phyloP scores from a whole-genome alignment of 1,284 basidiomycete species.

The Ceratobasidium sp. region DNA sequence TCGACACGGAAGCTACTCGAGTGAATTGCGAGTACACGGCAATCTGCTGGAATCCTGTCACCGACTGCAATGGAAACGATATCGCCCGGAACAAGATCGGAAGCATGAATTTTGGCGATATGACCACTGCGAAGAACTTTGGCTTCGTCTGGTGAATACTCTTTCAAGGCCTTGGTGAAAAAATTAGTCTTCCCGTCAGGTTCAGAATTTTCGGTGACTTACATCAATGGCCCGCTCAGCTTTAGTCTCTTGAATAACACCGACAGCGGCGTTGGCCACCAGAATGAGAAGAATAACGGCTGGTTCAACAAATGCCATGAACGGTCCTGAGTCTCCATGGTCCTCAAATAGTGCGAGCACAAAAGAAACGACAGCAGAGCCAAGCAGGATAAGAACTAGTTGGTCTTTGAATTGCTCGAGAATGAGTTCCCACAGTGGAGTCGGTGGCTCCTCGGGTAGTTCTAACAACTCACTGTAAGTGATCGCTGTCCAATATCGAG shows the following conservation, averaged over 20 bases:
- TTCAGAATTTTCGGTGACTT: slow-evolving; percentile 49
- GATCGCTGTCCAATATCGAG: neutral
- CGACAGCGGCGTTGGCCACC: slow-evolving; percentile 91
- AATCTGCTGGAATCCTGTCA: slow-evolving; percentile 94
- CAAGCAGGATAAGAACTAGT: slow-evolving; percentile 91
- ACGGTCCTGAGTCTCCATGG: slow-evolving; percentile 61
- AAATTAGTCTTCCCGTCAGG: slow-evolving; percentile 7
- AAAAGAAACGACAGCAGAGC: slow-evolving; percentile 89
- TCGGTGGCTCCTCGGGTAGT: slow-evolving; percentile 87
- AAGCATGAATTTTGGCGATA: slow-evolving; percentile 76
- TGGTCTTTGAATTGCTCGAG: slow-evolving; percentile 98
- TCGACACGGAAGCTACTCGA: slow-evolving; percentile 92
- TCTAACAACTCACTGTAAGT: slow-evolving; percentile 55
- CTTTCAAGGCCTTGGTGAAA: slow-evolving; percentile 80
- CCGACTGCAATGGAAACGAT: slow-evolving; percentile 89
- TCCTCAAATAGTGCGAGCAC: slow-evolving; percentile 86
- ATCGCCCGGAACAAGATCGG: slow-evolving; percentile 91
- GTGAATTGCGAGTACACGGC: slow-evolving; percentile 83
- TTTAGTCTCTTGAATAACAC: slow-evolving; percentile 93
- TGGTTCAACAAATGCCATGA: slow-evolving; percentile 89
- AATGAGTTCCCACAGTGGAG: slow-evolving; percentile 91
- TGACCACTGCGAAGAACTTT: slow-evolving; percentile 82
- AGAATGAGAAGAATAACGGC: slow-evolving; percentile 92
- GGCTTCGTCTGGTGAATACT: slow-evolving; percentile 94
- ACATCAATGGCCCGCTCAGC: slow-evolving; percentile 96